Evolutionary conservation across 2,329 filamentous ascomycete genomes (phyloP).

Genomic region (Hymenoscyphus infarciens): DNA sequence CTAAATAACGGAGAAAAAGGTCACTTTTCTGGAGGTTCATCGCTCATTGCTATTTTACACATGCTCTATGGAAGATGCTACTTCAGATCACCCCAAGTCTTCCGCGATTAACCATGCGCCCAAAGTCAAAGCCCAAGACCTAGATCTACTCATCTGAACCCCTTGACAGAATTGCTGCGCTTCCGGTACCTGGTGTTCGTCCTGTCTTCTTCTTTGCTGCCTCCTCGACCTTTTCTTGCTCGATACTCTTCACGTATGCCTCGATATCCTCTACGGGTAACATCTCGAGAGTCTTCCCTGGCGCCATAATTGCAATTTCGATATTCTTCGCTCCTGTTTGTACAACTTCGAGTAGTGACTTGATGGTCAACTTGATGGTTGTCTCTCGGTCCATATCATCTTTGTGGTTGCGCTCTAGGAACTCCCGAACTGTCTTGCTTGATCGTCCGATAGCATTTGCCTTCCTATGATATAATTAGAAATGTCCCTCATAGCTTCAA

Average conservation of each 20-base stretch:
- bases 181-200: constrained; percentile 65
- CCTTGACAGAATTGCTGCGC: constrained; percentile 69
- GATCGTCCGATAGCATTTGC: constrained; percentile 97
- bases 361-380: constrained; percentile 95
- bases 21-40: constrained; percentile 20
- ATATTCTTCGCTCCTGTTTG: constrained; percentile 99
- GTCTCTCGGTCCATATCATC: constrained; percentile 94
- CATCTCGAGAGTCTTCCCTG: constrained; percentile 88
- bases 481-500: neutral
- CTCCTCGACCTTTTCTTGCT: constrained; percentile 99
- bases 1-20: neutral
- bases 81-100: constrained; percentile 19
- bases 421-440: constrained; percentile 98
- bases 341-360: constrained; percentile 95
- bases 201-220: constrained; percentile 94
- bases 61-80: constrained; percentile 27
- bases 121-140: constrained; percentile 4
- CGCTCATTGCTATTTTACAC: constrained; percentile 37
- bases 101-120: constrained; percentile 20
- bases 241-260: constrained; percentile 96
- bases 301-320: constrained; percentile 97
- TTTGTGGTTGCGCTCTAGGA: constrained; percentile 98
- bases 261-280: constrained; percentile 95
- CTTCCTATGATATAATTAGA: constrained; percentile 63
- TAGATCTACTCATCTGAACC: constrained; percentile 42